Evolutionary conservation across 345 rosid species (phyloP), one percentile per base, ranked within the genome.

Genomic region (Kernera saxatilis): DNA sequence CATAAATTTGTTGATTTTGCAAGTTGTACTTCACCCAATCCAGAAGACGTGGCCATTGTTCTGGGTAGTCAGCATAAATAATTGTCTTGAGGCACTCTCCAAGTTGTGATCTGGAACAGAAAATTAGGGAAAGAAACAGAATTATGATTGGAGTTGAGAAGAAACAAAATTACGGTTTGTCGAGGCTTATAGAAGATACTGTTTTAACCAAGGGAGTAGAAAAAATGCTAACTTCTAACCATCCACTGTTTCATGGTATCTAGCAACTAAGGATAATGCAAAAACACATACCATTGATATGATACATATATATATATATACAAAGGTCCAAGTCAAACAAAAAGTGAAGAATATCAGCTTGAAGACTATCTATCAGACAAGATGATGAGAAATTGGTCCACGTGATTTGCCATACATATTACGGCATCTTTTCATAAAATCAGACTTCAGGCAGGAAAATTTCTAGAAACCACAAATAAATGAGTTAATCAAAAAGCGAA

Each of bases 21-120:
- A 95, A 78, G 77, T 87, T 90, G 83, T 71, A 89, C 78, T 92
- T 88, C 67, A 95, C 87, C 99, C 99, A 95, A 48, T 90, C 97
- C 36, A 95, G 87, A 64, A 95, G 96, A 46, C 66, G 88, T 1
- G 98, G 96, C 99, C 99, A 95, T 81, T 92, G 98, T 82, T 95
- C 99, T 0, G 99, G 99, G 78, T 95, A 95, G 84, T 95, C 99
- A 51, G 92, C 86, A 76, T 88, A 92, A 25, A 95, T 86, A 55
- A 95, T 85, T 8, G 98, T 95, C 83, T 95, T 95, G 39, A 95
- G 88, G 82, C 94, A 87, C 82, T 95, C 99, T 35, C 99, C 99
- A 82, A 95, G 74, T 78, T 95, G 99, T 36, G 87, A 92, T 83
- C 99, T 95, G 79, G 26, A 75, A 55, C 4, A 75, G 4, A 51